phyloP scores from a whole-genome alignment of 169 alveolate species.

The Eimeria brunetti region DNA sequence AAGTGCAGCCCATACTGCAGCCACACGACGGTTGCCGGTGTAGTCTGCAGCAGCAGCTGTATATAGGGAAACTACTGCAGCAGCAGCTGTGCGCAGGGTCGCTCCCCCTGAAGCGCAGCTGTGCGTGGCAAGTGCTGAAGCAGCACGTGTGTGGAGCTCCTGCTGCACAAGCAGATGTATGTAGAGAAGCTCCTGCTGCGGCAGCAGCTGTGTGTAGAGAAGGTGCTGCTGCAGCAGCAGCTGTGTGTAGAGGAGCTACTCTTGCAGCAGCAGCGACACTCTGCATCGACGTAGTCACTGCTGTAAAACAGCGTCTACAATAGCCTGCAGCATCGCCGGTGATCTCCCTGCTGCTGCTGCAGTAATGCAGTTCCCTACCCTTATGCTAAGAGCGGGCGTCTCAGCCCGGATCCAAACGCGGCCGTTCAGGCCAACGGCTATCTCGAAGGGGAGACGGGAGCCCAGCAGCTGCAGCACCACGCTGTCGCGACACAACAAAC shows the following conservation, averaged over 20 bases:
- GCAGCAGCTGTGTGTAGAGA: no score
- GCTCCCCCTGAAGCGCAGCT: no score
- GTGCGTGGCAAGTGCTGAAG: no score
- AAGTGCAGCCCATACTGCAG: neutral
- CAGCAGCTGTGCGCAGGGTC: no score
- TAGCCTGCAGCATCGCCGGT: constrained; percentile 72
- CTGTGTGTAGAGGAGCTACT: neutral
- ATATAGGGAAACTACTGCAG: neutral
- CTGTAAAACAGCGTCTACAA: constrained; percentile 61
- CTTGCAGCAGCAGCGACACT: neutral
- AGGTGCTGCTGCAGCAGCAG: neutral
- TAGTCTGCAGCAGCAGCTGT: neutral
- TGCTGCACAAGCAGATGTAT: neutral
- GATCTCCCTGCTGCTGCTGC: constrained; percentile 64
- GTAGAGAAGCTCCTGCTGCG: neutral
- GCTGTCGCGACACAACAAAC: constrained; percentile 55
- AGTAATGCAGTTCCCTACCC: constrained; percentile 53
- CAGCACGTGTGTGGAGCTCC: no score
- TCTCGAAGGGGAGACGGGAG: constrained; percentile 43
- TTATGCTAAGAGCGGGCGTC: constrained; percentile 37
- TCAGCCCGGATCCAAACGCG: constrained; percentile 68
- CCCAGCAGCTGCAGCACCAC: constrained; percentile 65
- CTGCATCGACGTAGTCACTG: neutral
- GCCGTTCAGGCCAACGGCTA: constrained; percentile 70
- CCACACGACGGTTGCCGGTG: neutral